Base-by-base conservation (phyloP, 768 basidiomycete genomes). In the Lepiota venenata region DNA sequence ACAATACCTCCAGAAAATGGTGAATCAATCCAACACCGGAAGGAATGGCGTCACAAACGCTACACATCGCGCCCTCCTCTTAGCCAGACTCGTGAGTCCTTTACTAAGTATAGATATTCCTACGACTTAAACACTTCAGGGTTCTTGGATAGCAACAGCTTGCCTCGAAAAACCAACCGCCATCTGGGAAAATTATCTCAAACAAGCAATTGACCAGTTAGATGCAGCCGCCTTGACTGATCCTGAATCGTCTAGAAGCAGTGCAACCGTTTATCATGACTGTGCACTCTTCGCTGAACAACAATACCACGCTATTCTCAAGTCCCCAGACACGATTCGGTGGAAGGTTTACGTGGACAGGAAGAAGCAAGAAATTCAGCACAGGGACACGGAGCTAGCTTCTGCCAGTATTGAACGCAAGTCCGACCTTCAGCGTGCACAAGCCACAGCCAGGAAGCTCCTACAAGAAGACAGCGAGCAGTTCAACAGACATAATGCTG, bases 221-320 rank as follows among this genome's bases (percentile, higher is more conserved):
- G 64, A 69, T 16, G 55, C 58, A 14, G 40, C 11, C n/a, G 14
- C 29, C 4, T 8, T 42, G 27, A 6, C 27, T 21, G 40, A 40
- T 42, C 27, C 57, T 37, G 47, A 61, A 27, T 39, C 52, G 1
- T 49, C 39, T 7, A 45, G 56, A n/a, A 65, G 73, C 9, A 74
- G 75, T 46, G 84, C 85, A 16, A 75, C 74, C 9, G 78, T 95
- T 29, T 92, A 82, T 65, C 84, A 87, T 56, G 81, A 90, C 61
- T 98, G 84, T 65, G 97, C 96, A 0, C 76, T 80, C 21, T 98
- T 98, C 63, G 91, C 95, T 0, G 93, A 98, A 62, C 76, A 79
- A 11, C 95, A 98, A 62, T 94, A 91, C 63, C 82, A 87, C 56
- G 74, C 81, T 1, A 80, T 89, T 35, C 66, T 78, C 15, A 79